Evolutionary conservation across 441 rosid genomes (phyloP).

Genomic region (Hura crepitans): DNA sequence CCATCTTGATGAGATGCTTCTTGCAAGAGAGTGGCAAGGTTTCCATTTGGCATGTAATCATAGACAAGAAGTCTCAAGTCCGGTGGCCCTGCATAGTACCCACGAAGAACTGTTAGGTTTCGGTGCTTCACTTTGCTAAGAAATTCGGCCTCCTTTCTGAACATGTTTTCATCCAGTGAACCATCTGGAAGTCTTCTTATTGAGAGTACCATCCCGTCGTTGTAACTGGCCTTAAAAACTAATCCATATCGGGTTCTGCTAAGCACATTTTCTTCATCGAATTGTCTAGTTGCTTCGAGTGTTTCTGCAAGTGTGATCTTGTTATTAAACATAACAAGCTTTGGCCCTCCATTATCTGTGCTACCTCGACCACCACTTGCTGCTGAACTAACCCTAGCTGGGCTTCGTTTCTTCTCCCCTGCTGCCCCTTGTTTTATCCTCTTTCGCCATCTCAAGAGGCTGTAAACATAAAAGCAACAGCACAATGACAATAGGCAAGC

Average conservation of each 20-base stretch:
- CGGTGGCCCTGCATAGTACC: constrained; percentile 80
- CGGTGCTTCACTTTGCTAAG: constrained; percentile 82
- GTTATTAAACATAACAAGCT: constrained; percentile 89
- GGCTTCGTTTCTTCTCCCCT: constrained; percentile 89
- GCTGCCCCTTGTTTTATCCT: constrained; percentile 59
- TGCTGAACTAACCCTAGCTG: constrained; percentile 77
- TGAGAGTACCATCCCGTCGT: constrained; percentile 91
- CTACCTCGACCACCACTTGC: constrained; percentile 77
- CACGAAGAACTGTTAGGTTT: constrained; percentile 83
- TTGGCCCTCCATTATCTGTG: constrained; percentile 81
- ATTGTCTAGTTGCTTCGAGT: constrained; percentile 77
- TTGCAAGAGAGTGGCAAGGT: constrained; percentile 84
- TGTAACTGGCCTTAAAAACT: constrained; percentile 79
- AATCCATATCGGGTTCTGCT: constrained; percentile 75
- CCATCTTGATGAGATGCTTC: constrained; percentile 98
- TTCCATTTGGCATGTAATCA: constrained; percentile 98
- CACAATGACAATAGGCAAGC: constrained; percentile 59
- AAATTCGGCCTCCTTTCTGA: constrained; percentile 80
- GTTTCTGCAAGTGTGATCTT: constrained; percentile 88
- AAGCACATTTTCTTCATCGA: constrained; percentile 90
- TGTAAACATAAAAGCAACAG: constrained; percentile 81
- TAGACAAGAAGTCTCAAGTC: constrained; percentile 76
- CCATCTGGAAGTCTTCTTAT: constrained; percentile 71
- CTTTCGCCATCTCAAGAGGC: constrained; percentile 81
- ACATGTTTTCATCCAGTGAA: constrained; percentile 61